Evolutionary conservation across 2,329 filamentous ascomycete species (phyloP).

Genomic region (Trichophyton mentagrophytes): DNA sequence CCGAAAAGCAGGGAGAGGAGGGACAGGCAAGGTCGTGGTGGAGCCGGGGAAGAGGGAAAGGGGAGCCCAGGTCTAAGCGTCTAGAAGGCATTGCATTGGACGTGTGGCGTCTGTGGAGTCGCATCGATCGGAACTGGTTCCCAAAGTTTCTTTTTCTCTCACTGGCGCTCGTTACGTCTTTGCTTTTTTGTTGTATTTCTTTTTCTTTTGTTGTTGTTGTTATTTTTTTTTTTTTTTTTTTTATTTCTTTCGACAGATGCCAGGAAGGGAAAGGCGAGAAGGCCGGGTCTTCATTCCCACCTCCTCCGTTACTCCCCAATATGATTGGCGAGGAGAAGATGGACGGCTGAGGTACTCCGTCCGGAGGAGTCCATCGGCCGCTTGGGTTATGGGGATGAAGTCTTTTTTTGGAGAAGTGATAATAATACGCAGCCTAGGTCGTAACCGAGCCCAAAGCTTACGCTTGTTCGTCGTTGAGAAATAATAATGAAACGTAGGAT

Average conservation of each 20-base stretch:
- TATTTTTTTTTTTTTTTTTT: neutral
- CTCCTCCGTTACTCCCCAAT: neutral
- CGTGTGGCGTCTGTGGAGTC: slow-evolving; percentile 11
- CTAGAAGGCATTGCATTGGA: slow-evolving; percentile 7
- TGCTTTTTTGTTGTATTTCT: neutral
- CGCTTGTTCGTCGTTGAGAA: neutral
- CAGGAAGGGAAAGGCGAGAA: neutral
- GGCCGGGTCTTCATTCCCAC: neutral
- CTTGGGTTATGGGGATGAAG: neutral
- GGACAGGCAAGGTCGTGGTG: slow-evolving; percentile 7
- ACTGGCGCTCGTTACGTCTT: neutral
- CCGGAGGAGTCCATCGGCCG: neutral
- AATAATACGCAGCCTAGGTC: neutral
- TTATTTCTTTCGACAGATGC: neutral
- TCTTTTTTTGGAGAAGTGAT: neutral
- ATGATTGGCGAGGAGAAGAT: slow-evolving; percentile 1
- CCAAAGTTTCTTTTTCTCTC: slow-evolving; percentile 4
- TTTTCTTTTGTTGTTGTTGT: neutral
- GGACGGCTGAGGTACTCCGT: neutral
- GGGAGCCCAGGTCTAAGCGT: slow-evolving; percentile 6
- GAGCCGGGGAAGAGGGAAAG: slow-evolving; percentile 12
- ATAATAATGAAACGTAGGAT: neutral
- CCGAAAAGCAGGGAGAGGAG: neutral
- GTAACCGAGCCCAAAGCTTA: slow-evolving; percentile 1
- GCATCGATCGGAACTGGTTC: slow-evolving; percentile 5